Conservation (phyloP, 179 eudicot genomes). For the Camellia oleifera region DNA sequence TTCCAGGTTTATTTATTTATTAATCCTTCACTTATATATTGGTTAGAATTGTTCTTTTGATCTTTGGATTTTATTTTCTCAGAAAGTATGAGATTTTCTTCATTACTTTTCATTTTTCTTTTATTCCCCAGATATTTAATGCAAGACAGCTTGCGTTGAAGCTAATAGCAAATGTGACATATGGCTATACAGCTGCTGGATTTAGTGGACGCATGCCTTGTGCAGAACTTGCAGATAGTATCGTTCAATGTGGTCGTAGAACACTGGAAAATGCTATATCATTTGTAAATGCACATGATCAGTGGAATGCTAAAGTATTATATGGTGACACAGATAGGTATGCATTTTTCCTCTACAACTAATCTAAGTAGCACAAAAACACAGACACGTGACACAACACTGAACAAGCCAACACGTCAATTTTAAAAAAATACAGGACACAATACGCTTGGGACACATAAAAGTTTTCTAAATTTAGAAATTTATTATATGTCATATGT, state of each 20-base stretch:
- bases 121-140: constrained; percentile 55
- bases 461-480: too few species aligned
- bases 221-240: constrained; percentile 97
- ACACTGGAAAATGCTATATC: constrained; percentile 90
- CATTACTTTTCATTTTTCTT: background rate
- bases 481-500: too few species aligned
- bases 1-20: background rate
- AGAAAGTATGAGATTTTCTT: background rate
- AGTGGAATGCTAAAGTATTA: constrained; percentile 87
- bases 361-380: too few species aligned
- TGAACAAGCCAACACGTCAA: too few species aligned
- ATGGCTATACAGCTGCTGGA: constrained; percentile 99
- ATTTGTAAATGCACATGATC: constrained; percentile 61
- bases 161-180: constrained; percentile 93
- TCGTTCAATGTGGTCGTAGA: constrained; percentile 97
- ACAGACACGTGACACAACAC: too few species aligned
- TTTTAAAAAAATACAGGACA: too few species aligned
- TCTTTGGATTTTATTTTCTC: background rate
- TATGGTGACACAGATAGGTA: constrained; percentile 99
- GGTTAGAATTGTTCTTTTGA: background rate
- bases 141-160: constrained; percentile 98
- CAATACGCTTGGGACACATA: too few species aligned
- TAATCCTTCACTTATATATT: background rate
- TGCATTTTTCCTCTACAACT: background rate
- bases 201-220: constrained; percentile 99